Percentiles rank a stretch among this genome's conserved stretches.
phyloP scores from a whole-genome alignment of 257 asterid genomes.

The Fraxinus pennsylvanica region DNA sequence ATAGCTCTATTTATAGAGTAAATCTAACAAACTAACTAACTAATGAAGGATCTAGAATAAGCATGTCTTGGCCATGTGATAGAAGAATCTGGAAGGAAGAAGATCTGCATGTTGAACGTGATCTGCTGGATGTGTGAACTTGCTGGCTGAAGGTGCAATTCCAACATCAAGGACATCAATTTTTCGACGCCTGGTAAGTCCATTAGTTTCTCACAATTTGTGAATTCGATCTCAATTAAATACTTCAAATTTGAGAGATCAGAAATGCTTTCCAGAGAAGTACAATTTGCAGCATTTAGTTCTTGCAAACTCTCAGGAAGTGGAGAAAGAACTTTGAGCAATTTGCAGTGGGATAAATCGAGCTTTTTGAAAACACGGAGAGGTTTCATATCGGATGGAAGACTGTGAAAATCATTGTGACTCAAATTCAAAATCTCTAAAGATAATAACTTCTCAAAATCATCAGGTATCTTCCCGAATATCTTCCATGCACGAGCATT shows the following conservation, averaged over 20 bases:
- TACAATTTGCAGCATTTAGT: too few relatives aligned
- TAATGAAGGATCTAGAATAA: too few relatives aligned
- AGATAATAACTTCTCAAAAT: constrained; percentile 28
- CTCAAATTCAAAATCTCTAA: constrained; percentile 28
- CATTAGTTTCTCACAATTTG: constrained; percentile 27
- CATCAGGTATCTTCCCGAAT: constrained; percentile 31
- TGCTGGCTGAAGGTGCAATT: too few relatives aligned
- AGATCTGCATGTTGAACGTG: too few relatives aligned
- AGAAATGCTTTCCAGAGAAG: too few relatives aligned
- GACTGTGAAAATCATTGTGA: constrained; percentile 31
- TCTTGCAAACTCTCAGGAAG: constrained; percentile 23
- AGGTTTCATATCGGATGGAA: constrained; percentile 31
- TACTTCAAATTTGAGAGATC: too few relatives aligned
- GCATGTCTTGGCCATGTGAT: too few relatives aligned
- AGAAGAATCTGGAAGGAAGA: too few relatives aligned
- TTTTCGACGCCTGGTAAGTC: constrained; percentile 34
- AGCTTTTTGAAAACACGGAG: constrained; percentile 24
- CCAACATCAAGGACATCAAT: constrained; percentile 34
- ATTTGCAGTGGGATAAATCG: constrained; percentile 26
- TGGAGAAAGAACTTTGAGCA: constrained; percentile 27
- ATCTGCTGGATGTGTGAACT: too few relatives aligned
- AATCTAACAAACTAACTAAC: too few relatives aligned
- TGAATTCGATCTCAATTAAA: neutral
- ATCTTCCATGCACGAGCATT: constrained; percentile 39
- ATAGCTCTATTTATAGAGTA: too few relatives aligned